Evolutionary conservation across 129 eudicot species (phyloP).

Genomic region (Chrysanthemum makinoi): DNA sequence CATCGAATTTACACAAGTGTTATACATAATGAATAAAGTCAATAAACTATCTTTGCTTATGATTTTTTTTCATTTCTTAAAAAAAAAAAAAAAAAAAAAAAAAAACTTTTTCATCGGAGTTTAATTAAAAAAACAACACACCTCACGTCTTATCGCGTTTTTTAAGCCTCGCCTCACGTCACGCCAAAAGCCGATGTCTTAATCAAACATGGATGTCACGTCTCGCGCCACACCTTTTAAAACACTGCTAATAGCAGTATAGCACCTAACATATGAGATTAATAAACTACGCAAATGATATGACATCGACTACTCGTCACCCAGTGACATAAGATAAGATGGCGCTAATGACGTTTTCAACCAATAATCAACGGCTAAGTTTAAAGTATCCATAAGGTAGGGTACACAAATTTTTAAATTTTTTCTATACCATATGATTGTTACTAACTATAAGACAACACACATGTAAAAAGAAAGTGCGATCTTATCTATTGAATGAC

Average conservation of each 20-base stretch:
- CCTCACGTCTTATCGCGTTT: too few species aligned
- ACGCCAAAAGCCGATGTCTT: too few species aligned
- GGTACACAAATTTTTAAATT: not conserved
- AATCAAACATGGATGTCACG: too few species aligned
- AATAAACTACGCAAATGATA: not conserved
- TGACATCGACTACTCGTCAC: not conserved
- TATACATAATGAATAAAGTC: too few species aligned
- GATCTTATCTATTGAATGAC: not conserved
- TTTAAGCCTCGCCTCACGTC: too few species aligned
- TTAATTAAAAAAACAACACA: too few species aligned
- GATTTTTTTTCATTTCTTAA: too few species aligned
- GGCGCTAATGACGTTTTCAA: not conserved
- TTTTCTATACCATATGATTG: not conserved
- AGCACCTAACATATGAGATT: not conserved
- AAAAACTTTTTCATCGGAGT: too few species aligned
- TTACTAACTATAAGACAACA: not conserved
- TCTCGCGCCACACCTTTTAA: too few species aligned
- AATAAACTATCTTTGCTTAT: too few species aligned
- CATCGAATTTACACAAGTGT: too few species aligned
- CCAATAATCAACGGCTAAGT: not conserved
- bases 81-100: too few species aligned
- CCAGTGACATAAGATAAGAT: conserved; percentile 3
- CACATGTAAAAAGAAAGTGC: not conserved
- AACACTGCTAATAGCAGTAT: not conserved
- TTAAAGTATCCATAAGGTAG: not conserved